These are phyloP conservation scores for Curvularia sp. DNA, from an alignment of 2,329 filamentous ascomycete species.

Conservation along the genomic window DNA sequence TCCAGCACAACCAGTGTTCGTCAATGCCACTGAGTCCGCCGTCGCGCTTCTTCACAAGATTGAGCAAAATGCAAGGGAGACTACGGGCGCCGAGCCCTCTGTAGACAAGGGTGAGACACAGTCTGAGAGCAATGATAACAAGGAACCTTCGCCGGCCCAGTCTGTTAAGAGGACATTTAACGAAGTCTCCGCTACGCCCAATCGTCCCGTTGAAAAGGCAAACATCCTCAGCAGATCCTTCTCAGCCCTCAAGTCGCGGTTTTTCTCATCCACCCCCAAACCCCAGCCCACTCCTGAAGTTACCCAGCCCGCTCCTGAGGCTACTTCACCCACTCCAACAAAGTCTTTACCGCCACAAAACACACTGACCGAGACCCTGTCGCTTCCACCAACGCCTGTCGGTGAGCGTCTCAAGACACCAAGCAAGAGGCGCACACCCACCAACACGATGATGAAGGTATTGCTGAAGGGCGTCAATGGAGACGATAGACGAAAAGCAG, in stretches of 20 bases:
- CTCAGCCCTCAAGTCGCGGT: slow-evolving; percentile 31
- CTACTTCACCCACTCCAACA: slow-evolving; percentile 20
- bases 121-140: slow-evolving; percentile 7
- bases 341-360: slow-evolving; percentile 21
- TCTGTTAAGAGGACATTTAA: slow-evolving; percentile 8
- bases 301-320: slow-evolving; percentile 9
- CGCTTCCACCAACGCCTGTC: slow-evolving; percentile 37
- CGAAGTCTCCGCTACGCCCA: slow-evolving; percentile 17
- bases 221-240: slow-evolving; percentile 31
- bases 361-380: slow-evolving; percentile 32
- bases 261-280: slow-evolving; percentile 21
- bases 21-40: slow-evolving; percentile 28
- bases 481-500: slow-evolving; percentile 29
- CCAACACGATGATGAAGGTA: slow-evolving; percentile 24
- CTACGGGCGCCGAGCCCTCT: slow-evolving; percentile 7
- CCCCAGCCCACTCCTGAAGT: slow-evolving; percentile 9
- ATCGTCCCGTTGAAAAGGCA: slow-evolving; percentile 15
- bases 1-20: slow-evolving; percentile 18
- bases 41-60: slow-evolving; percentile 33
- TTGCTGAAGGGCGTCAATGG: slow-evolving; percentile 31
- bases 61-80: slow-evolving; percentile 25
- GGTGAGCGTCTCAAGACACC: slow-evolving; percentile 33
- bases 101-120: slow-evolving; percentile 5
- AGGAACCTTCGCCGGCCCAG: slow-evolving; percentile 12
- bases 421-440: slow-evolving; percentile 24